Percentiles rank a stretch among this genome's conserved stretches.
phyloP scores from a whole-genome alignment of 495 filamentous ascomycete species.

The Daldinia grandis region DNA sequence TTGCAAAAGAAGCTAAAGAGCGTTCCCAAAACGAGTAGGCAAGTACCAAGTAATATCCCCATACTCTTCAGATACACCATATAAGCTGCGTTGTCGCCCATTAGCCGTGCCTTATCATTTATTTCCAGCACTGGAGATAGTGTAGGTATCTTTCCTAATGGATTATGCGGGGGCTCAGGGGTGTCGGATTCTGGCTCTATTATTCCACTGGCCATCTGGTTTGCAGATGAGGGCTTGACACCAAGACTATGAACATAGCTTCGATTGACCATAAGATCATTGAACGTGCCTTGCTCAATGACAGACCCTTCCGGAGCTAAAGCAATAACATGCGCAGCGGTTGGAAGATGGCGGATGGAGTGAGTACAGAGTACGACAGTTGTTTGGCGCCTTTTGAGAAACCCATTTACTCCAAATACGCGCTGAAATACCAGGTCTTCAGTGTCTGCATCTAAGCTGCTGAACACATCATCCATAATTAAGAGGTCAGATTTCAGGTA shows the following conservation, averaged over 20 bases:
- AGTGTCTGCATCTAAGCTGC: slow-evolving; percentile 66
- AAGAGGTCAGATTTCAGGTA: slow-evolving; percentile 64
- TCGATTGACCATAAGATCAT: slow-evolving; percentile 41
- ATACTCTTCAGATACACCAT: slow-evolving; percentile 52
- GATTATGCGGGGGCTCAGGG: background rate
- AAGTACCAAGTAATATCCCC: slow-evolving; percentile 29
- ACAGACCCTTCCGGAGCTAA: slow-evolving; percentile 51
- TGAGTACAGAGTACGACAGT: slow-evolving; percentile 62
- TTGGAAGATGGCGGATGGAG: slow-evolving; percentile 50
- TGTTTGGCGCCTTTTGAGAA: slow-evolving; percentile 58
- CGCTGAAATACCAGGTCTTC: slow-evolving; percentile 67
- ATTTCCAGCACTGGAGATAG: background rate
- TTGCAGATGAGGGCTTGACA: slow-evolving; percentile 17
- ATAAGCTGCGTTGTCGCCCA: slow-evolving; percentile 46
- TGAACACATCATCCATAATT: slow-evolving; percentile 68
- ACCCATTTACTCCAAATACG: slow-evolving; percentile 62
- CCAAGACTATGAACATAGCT: slow-evolving; percentile 45
- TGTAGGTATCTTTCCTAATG: background rate
- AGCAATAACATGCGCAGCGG: slow-evolving; percentile 57
- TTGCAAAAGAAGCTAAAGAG: slow-evolving; percentile 49
- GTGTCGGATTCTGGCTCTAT: background rate
- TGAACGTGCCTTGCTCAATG: slow-evolving; percentile 55
- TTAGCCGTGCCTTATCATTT: slow-evolving; percentile 3
- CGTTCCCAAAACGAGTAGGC: slow-evolving; percentile 33
- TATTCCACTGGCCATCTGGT: background rate